Evolutionary conservation across 1,284 basidiomycete genomes (phyloP), one percentile per base, ranked within the genome.

Genomic region (Vanrija pseudolonga): DNA sequence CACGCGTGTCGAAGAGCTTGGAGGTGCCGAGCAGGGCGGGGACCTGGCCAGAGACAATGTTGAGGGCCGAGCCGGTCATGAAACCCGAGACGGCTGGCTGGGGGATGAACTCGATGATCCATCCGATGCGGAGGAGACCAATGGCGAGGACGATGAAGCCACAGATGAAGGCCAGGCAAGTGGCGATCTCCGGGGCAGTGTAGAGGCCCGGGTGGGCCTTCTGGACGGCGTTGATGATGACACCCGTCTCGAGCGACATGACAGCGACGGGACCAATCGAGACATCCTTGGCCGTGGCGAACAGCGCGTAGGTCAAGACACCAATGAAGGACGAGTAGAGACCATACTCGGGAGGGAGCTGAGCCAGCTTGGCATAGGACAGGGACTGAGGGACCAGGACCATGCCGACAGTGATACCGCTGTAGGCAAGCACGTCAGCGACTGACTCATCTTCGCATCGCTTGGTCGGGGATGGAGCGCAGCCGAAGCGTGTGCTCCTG

Each of bases 251-350:
- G 51, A 96, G 83, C 7, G 90, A 95, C 92, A 98, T 96, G 75
- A 98, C 95, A 17, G 95, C 94, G 60, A 95, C 93, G 3, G 93
- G 93, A 48, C 93, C 93, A 62, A 97, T 96, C 12, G 90, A 90
- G 36, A 94, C 89, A 78, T 97, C 93, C 75, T 96, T 96, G 41
- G 90, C 91, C 0, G 92, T 96, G 26, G 92, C 93, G 36, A 59
- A 67, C 59, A 61, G 63, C 45, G 67, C 67, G 57, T 68, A 69
- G 51, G 64, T 61, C 49, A 71, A 45, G 42, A 68, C 62, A 88
- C 87, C 94, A 65, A 96, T 85, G 71, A 98, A 98, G 2, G 92
- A 93, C 4, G 92, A 94, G 76, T 98, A 98, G 9, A 98, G 82
- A 62, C 96, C 96, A 70, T 91, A 98, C 77, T 98, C 83, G 3